A percentile compares a stretch with the other conserved stretches of the same genome.
These are phyloP conservation scores for Polysphondylium violaceum DNA, from an alignment of 78 protist species.

Conservation along the genomic window DNA sequence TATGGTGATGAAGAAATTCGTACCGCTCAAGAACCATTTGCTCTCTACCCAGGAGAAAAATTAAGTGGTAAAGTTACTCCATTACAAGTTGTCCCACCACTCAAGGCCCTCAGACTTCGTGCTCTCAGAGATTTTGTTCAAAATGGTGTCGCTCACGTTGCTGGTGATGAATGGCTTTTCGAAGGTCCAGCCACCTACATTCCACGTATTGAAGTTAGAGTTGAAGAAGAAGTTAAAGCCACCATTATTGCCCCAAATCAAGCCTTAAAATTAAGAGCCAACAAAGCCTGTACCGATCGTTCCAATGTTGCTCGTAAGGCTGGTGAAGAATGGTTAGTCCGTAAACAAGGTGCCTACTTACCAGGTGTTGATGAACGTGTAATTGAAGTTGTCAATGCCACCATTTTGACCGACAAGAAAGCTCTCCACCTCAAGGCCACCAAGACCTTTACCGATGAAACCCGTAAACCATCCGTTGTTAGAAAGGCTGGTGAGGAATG, in stretches of 20 bases:
- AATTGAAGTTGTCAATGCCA: conserved; percentile 68
- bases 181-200: conserved; percentile 87
- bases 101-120: conserved; percentile 87
- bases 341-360: conserved; percentile 75
- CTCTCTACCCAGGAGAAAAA: conserved; percentile 94
- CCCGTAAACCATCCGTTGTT: conserved; percentile 7
- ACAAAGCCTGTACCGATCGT: conserved; percentile 54
- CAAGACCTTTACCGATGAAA: conserved; percentile 85
- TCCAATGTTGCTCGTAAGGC: conserved; percentile 70
- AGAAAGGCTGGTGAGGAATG: conserved; percentile 93
- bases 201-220: conserved; percentile 78
- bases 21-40: conserved; percentile 84
- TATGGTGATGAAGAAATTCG: conserved; percentile 91
- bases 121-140: conserved; percentile 88
- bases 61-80: conserved; percentile 72
- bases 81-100: conserved; percentile 77
- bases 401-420: conserved; percentile 86
- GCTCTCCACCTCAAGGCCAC: conserved; percentile 92
- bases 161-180: conserved; percentile 94
- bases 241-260: conserved; percentile 81
- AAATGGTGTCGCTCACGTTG: conserved; percentile 32
- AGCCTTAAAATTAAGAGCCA: conserved; percentile 91
- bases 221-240: conserved; percentile 82
- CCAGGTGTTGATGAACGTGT: conserved; percentile 91
- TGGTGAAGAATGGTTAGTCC: conserved; percentile 94